These are phyloP conservation scores for Fomitopsis schrenkii DNA, from an alignment of 1,284 basidiomycete species.

Conservation along the genomic window DNA sequence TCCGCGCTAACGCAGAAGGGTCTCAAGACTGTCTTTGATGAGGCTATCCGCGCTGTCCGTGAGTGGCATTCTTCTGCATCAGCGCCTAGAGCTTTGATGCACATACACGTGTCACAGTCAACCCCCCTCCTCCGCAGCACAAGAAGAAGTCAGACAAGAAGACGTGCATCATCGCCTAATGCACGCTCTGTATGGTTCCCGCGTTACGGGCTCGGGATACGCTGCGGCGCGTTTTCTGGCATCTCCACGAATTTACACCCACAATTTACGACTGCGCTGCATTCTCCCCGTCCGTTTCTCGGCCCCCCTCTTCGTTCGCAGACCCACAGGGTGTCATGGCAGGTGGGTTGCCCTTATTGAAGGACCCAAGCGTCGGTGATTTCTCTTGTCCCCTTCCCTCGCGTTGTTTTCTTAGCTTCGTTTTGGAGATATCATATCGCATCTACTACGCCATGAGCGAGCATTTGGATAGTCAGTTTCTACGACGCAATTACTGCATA, in stretches of 20 bases:
- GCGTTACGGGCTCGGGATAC: conserved; percentile 14
- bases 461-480: neutral
- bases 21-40: conserved; percentile 95
- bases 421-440: conserved; percentile 23
- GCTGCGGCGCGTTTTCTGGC: conserved; percentile 22
- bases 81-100: neutral
- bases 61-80: conserved; percentile 35
- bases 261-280: conserved; percentile 30
- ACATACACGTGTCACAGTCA: conserved; percentile 46
- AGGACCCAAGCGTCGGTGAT: conserved; percentile 12
- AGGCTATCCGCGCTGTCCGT: conserved; percentile 91
- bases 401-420: conserved; percentile 17
- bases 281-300: conserved; percentile 14
- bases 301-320: conserved; percentile 9
- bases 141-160: conserved; percentile 44
- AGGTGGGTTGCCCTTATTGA: conserved; percentile 12
- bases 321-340: conserved; percentile 13
- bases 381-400: conserved; percentile 11
- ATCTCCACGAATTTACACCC: conserved; percentile 31
- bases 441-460: conserved; percentile 9
- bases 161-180: conserved; percentile 72
- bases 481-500: neutral
- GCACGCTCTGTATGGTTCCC: neutral
- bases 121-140: conserved; percentile 63
- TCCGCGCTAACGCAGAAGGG: conserved; percentile 98